Evolutionary conservation across 768 basidiomycete genomes (phyloP).

Genomic region (Tricholoma hemisulphureum): DNA sequence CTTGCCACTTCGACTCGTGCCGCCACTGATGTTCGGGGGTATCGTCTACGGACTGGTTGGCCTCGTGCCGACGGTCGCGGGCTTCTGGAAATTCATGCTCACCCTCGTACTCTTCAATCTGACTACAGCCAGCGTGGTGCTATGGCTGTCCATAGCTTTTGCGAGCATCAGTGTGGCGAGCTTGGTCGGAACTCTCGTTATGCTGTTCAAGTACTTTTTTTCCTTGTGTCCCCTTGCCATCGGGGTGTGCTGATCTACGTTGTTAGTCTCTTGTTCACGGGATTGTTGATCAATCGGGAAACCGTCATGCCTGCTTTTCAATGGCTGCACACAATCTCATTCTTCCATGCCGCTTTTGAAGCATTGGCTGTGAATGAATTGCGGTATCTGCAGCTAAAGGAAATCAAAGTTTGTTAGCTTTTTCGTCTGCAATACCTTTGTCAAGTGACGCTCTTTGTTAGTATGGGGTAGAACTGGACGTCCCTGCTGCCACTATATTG

Average conservation of each 20-base stretch:
- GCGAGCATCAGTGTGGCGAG: constrained; percentile 86
- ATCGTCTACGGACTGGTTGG: constrained; percentile 96
- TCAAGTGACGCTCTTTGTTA: constrained; percentile 31
- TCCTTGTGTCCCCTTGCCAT: background rate
- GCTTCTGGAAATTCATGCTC: constrained; percentile 99
- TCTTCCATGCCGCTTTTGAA: constrained; percentile 99
- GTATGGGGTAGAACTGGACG: constrained; percentile 96
- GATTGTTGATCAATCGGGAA: constrained; percentile 91
- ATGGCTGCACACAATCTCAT: constrained; percentile 90
- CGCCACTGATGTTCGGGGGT: constrained; percentile 92
- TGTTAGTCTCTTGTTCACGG: constrained; percentile 96
- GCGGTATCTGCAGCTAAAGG: constrained; percentile 88
- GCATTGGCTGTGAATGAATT: constrained; percentile 97
- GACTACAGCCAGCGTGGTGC: constrained; percentile 88
- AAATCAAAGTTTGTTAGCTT: constrained; percentile 67
- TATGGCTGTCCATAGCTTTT: constrained; percentile 88
- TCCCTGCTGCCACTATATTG: constrained; percentile 93
- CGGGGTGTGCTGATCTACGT: too few relatives aligned
- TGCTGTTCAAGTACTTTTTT: constrained; percentile 92
- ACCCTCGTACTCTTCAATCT: constrained; percentile 95
- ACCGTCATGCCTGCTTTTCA: constrained; percentile 68
- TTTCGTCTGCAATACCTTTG: background rate
- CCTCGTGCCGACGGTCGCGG: constrained; percentile 83
- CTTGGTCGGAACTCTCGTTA: constrained; percentile 89
- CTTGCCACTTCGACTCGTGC: constrained; percentile 89